These are phyloP conservation scores for Entomortierella chlamydospora DNA, from an alignment of 192 early-diverging fungal species.

Conservation along the genomic window DNA sequence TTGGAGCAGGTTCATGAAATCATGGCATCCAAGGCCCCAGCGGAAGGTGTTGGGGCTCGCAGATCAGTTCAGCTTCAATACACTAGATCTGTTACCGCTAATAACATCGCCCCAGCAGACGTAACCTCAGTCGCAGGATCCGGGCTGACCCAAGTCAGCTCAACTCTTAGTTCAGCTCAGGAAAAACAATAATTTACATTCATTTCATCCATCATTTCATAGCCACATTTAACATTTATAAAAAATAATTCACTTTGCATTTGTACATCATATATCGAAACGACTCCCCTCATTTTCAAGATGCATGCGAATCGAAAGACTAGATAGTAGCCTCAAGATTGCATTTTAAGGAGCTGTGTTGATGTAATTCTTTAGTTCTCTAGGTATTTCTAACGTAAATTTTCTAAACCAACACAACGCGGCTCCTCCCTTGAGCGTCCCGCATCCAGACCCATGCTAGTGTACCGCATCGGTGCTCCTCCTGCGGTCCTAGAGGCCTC, in stretches of 20 bases:
- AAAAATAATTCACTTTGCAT: background rate
- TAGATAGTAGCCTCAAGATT: too few relatives aligned
- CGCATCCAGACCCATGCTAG: conserved; percentile 31
- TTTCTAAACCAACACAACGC: conserved; percentile 5
- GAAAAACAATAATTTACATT: too few relatives aligned
- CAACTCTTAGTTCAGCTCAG: background rate
- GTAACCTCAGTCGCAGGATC: background rate
- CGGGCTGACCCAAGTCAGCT: background rate
- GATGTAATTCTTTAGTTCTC: too few relatives aligned
- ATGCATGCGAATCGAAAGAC: too few relatives aligned
- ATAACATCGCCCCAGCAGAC: background rate
- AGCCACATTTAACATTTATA: background rate
- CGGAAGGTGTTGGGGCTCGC: background rate
- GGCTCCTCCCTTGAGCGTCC: background rate
- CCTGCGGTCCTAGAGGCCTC: background rate
- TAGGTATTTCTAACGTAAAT: too few relatives aligned
- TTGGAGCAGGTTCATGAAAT: conserved; percentile 52
- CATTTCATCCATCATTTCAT: background rate
- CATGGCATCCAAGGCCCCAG: conserved; percentile 10
- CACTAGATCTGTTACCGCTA: background rate
- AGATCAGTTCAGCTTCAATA: background rate
- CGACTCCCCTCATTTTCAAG: too few relatives aligned
- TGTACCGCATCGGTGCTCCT: background rate
- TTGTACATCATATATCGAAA: too few relatives aligned
- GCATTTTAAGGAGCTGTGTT: too few relatives aligned